Evolutionary conservation across 257 asterid genomes (phyloP).

Genomic region (Fraxinus pennsylvanica): DNA sequence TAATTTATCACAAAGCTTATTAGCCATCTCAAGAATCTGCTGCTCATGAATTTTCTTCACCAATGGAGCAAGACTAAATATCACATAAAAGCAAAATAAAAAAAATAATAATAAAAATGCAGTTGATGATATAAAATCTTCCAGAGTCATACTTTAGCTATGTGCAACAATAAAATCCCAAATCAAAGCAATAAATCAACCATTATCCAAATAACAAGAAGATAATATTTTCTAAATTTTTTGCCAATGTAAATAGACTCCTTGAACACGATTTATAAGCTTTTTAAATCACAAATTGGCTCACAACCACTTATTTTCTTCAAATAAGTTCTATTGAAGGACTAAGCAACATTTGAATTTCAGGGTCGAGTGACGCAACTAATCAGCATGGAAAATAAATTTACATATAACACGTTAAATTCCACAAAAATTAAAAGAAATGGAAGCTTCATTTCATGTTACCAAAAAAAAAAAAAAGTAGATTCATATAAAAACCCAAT

Average conservation of each 20-base stretch:
- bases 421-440: slow-evolving; percentile 3
- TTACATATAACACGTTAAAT: not conserved
- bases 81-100: slow-evolving; percentile 25
- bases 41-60: slow-evolving; percentile 87
- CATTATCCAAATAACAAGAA: slow-evolving; percentile 6
- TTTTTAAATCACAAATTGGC: slow-evolving; percentile 1
- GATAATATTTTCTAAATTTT: not conserved
- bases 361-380: not conserved
- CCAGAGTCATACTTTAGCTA: slow-evolving; percentile 19
- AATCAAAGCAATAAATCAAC: slow-evolving; percentile 23
- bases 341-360: slow-evolving; percentile 11
- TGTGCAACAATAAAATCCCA: slow-evolving; percentile 12
- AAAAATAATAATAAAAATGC: slow-evolving; percentile 12
- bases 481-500: no score
- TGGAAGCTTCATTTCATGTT: slow-evolving; percentile 2
- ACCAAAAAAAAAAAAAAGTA: no score
- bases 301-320: not conserved
- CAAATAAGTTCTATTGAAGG: not conserved
- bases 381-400: slow-evolving; percentile 6
- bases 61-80: slow-evolving; percentile 74
- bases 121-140: not conserved
- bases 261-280: not conserved
- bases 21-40: slow-evolving; percentile 84
- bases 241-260: slow-evolving; percentile 7
- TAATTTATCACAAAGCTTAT: slow-evolving; percentile 91